phyloP scores from a whole-genome alignment of 164 flowering plant species.

The Nymphaea thermarum region DNA sequence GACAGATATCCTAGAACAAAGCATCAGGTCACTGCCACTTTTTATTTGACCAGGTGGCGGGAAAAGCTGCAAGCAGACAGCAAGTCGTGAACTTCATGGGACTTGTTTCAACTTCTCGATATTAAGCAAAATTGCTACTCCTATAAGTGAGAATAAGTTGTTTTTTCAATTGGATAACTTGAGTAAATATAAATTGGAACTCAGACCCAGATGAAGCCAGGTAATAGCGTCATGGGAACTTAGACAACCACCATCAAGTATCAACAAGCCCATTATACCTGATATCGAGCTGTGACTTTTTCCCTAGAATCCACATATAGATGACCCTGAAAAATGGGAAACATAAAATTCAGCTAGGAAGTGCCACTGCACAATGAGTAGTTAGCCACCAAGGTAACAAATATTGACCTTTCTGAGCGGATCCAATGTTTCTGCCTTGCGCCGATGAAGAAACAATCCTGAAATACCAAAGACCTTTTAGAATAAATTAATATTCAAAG shows the following conservation, averaged over 20 bases:
- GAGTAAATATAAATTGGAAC: neutral
- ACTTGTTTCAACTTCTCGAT: too few species aligned
- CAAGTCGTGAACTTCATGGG: too few species aligned
- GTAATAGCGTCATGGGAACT: neutral
- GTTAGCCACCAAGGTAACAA: neutral
- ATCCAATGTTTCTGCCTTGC: constrained; percentile 79
- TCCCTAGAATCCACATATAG: constrained; percentile 81
- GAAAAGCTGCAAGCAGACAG: too few species aligned
- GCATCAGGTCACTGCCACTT: too few species aligned
- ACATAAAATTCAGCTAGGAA: too few species aligned
- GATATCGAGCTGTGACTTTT: constrained; percentile 94
- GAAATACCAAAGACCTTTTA: constrained; percentile 8
- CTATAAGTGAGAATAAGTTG: too few species aligned
- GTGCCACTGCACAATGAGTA: too few species aligned
- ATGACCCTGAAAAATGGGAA: constrained; percentile 45
- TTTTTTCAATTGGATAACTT: neutral
- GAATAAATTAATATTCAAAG: neutral
- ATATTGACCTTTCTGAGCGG: constrained; percentile 56
- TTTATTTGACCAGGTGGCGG: too few species aligned
- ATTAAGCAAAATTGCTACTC: too few species aligned
- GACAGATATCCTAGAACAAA: too few species aligned
- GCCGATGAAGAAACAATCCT: constrained; percentile 94
- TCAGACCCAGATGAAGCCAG: neutral
- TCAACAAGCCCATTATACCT: constrained; percentile 31
- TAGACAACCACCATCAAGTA: neutral